A percentile compares a stretch with the other conserved stretches of the same genome.
Evolutionary conservation across 2,329 filamentous ascomycete genomes (phyloP).

Genomic region (Rugonectria rugulosa): DNA sequence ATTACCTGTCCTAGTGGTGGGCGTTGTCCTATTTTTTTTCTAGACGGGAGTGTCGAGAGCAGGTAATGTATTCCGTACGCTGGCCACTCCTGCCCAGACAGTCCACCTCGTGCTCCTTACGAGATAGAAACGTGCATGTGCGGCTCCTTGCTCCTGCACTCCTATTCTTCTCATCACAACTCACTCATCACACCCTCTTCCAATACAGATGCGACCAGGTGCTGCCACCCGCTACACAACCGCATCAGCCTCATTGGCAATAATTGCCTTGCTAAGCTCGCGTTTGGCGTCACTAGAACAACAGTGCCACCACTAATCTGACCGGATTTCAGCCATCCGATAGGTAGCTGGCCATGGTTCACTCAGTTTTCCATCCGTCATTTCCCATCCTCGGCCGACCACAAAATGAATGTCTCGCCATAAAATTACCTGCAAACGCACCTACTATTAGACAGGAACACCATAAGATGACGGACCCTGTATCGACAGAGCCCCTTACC

Average conservation of each 20-base stretch:
- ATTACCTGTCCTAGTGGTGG: too few relatives aligned
- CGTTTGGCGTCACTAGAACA: not conserved
- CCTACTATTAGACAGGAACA: conserved; percentile 8
- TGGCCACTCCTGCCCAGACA: conserved; percentile 20
- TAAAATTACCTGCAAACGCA: conserved; percentile 1
- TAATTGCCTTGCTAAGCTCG: not conserved
- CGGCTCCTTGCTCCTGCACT: conserved; percentile 24
- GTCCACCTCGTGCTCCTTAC: too few relatives aligned
- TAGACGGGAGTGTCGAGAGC: too few relatives aligned
- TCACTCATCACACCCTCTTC: conserved; percentile 3
- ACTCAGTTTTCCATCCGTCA: too few relatives aligned
- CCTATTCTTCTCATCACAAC: conserved; percentile 18
- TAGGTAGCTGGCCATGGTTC: not conserved
- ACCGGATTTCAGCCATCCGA: too few relatives aligned
- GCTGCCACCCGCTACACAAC: not conserved
- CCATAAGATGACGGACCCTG: not conserved
- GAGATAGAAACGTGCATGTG: conserved; percentile 23
- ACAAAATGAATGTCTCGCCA: not conserved
- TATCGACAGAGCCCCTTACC: conserved; percentile 5
- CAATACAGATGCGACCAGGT: not conserved
- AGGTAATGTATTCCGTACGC: too few relatives aligned
- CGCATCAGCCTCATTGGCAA: conserved; percentile 11
- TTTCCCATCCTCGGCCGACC: too few relatives aligned
- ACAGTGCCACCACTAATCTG: not conserved
- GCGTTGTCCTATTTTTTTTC: too few relatives aligned